Base-by-base conservation (phyloP, 305 asterid species). In the Fraxinus dipetala region DNA sequence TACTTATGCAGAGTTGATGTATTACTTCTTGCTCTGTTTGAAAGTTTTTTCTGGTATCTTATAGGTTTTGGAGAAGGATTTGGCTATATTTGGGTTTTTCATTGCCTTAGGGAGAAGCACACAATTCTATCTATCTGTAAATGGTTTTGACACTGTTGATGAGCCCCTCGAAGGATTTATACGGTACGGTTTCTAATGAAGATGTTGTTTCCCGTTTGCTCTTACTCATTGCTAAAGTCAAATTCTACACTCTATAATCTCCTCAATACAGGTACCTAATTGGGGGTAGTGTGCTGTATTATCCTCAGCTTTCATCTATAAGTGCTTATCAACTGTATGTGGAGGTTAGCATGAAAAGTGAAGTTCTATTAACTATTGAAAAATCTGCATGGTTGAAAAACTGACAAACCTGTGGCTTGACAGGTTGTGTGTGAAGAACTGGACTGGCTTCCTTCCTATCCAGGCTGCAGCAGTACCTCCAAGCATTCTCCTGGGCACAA, bases 341-440 rank as follows among this genome's bases (percentile, higher is more conserved):
- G 87, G 99, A 96, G 99, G 98, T 96, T 88, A 93, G 98, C 89
- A 83, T 85, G 84, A 76, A 82, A 76, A 84, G 84, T 74, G 85
- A 74, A 73, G 63, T 83, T 72, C 75, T 65, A 59, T 31, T 51
- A 51, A 51, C 22, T 51, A 51, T 16, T 80, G 83, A 80, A 75
- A 69, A 83, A 76, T 81, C 26, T 81, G 61, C 79, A 61, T 84
- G 79, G 32, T 82, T 73, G 78, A 85, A 35, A 86, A 80, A 45
- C 84, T 87, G 83, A 86, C 73, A 78, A 31, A 40, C 74, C 76
- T 80, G 54, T 76, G 6, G 78, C 85, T 75, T 84, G 74, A 89
- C 92, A 96, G 99, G 98, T 96, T 86, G 98, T 95, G 36, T 94
- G 97, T 89, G 99, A 96, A 88, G 99, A 96, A 93, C 91, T 96